These are phyloP conservation scores for Lippia alba DNA, from an alignment of 305 asterid genomes.

Conservation along the genomic window DNA sequence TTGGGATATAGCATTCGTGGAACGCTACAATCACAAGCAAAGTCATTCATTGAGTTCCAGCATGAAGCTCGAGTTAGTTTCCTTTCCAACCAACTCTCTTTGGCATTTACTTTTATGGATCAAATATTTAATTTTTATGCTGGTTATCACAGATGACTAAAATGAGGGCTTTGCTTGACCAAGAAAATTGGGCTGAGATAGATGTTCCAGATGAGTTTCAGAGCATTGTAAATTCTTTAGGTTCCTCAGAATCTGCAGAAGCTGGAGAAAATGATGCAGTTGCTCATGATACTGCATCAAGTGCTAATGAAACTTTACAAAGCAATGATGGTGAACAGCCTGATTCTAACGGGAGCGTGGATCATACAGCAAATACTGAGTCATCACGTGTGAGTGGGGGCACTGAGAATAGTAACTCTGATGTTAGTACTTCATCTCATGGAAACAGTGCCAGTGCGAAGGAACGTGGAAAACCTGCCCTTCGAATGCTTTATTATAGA, in stretches of 20 bases:
- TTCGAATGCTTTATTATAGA: conserved; percentile 72
- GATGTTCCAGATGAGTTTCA: conserved; percentile 98
- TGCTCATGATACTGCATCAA: conserved; percentile 46
- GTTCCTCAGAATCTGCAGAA: conserved; percentile 53
- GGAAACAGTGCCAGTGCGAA: conserved; percentile 54
- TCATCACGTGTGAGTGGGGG: conserved; percentile 47
- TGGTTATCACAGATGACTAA: conserved; percentile 76
- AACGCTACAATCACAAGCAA: conserved; percentile 94
- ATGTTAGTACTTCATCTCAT: conserved; percentile 62
- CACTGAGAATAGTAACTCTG: conserved; percentile 55
- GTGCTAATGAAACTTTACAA: conserved; percentile 49
- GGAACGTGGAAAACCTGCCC: conserved; percentile 79
- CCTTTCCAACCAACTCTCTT: conserved; percentile 27
- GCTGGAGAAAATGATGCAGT: conserved; percentile 52
- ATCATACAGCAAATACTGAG: conserved; percentile 49
- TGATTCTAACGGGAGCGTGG: conserved; percentile 60
- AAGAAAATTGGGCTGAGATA: conserved; percentile 97
- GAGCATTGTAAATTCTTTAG: conserved; percentile 70
- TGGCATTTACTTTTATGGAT: conserved; percentile 30
- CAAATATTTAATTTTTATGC: conserved; percentile 37
- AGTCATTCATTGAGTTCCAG: conserved; percentile 89
- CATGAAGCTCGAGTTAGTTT: conserved; percentile 94
- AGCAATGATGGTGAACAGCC: conserved; percentile 56
- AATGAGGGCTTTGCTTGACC: conserved; percentile 95
- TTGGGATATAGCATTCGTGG: conserved; percentile 99